phyloP scores from a whole-genome alignment of 2,329 filamentous ascomycete species.

The Neonectria hederae region DNA sequence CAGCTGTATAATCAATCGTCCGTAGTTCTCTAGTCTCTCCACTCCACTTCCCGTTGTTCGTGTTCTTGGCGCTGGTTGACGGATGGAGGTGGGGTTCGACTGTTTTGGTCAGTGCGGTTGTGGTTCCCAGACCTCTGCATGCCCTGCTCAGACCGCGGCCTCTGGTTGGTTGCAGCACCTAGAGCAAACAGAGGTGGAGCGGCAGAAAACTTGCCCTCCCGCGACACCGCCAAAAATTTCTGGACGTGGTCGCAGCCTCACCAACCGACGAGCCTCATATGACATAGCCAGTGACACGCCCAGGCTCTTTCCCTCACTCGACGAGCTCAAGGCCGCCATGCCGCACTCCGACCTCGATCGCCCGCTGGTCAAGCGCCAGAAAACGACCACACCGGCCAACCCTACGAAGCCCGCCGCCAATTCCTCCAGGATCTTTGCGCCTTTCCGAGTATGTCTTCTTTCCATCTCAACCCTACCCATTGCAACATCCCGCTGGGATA shows the following conservation, averaged over 20 bases:
- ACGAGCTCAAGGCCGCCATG: conserved; percentile 52
- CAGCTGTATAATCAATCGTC: background rate
- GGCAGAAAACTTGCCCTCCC: conserved; percentile 38
- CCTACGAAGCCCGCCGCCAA: conserved; percentile 51
- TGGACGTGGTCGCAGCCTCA: conserved; percentile 36
- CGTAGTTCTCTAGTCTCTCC: background rate
- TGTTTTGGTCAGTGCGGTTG: background rate
- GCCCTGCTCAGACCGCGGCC: background rate
- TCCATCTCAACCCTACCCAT: background rate
- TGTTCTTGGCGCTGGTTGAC: background rate
- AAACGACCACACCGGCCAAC: conserved; percentile 52
- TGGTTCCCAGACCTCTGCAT: background rate
- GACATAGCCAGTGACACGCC: conserved; percentile 27
- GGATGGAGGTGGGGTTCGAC: background rate
- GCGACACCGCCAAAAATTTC: conserved; percentile 46
- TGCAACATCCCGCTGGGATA: conserved; percentile 1
- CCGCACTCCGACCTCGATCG: conserved; percentile 67
- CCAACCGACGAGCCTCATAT: conserved; percentile 29
- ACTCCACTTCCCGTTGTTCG: background rate
- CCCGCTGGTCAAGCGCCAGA: conserved; percentile 81
- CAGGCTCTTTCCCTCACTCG: conserved; percentile 13
- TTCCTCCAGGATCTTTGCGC: conserved; percentile 87
- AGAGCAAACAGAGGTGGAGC: background rate
- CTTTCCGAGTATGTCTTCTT: conserved; percentile 77
- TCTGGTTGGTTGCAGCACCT: background rate